Base-by-base conservation (phyloP, 225 moss, liverwort and hornwort species). In the Pseudisothecium myosuroides region DNA sequence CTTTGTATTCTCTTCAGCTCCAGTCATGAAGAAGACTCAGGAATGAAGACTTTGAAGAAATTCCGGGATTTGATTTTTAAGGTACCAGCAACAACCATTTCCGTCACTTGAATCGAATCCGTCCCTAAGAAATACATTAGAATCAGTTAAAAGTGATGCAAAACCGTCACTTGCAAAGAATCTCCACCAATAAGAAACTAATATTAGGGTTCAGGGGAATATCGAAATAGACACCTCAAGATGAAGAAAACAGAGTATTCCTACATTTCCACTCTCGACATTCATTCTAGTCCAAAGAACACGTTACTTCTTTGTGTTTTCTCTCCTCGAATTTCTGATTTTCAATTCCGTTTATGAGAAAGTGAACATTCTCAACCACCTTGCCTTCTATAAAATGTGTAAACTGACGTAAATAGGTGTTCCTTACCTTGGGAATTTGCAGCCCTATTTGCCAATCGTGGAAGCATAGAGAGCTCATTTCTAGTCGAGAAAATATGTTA, bases 381-480 rank as follows among this genome's bases (percentile, higher is more conserved):
- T 58, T 58, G 71, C 58, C 58, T 84, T 58, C 24, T 24, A 23
- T 8, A 32, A 69, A 68, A 55, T 14, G 29, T 5, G 6, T 11
- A 61, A 39, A 59, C 61, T 6, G 45, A 62, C 34, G 63, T 11
- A 24, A 14, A 36, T 63, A 2, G 49, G 64, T 17, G 22, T 12
- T 78, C 41, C 37, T 45, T 45, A 69, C 87, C 69, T 68, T 36
- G 22, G 22, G 24, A 41, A 32, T 41, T n/a, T 32, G 55, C 49
- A 50, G 55, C 39, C 39, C 39, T 81, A 88, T 28, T 60, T 79
- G 84, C 39, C 52, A 54, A 92, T 88, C 71, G 89, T 86, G 74
- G 92, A 79, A 62, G 88, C 91, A 47, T 87, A 93, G 24, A 49
- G 34, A 24, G 67, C 47, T 56, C 94, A 50, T 27, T n/a, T n/a